phyloP scores from a whole-genome alignment of 1,139 yeast species.

The Scheffersomyces cryptocercus region DNA sequence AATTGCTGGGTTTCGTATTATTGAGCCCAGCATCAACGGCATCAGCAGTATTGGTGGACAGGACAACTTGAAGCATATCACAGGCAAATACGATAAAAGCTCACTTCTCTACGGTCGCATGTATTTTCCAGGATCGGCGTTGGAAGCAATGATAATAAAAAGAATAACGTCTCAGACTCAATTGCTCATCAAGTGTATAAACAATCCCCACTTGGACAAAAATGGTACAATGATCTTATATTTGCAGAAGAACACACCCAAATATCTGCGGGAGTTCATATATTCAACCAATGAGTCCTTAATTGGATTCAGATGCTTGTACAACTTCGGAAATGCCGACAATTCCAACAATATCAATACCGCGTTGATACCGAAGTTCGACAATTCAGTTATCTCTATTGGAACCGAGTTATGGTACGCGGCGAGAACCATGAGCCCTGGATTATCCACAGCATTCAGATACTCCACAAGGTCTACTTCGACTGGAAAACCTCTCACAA shows the following conservation, averaged over 20 bases:
- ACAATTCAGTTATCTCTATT: constrained; percentile 57
- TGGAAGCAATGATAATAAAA: constrained; percentile 86
- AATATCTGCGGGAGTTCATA: constrained; percentile 71
- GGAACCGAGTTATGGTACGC: constrained; percentile 95
- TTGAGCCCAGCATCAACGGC: constrained; percentile 41
- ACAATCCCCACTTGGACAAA: constrained; percentile 60
- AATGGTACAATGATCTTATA: constrained; percentile 67
- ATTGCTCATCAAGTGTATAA: constrained; percentile 70
- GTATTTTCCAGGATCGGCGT: constrained; percentile 82
- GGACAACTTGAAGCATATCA: not conserved
- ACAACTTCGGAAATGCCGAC: constrained; percentile 58
- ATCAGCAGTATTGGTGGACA: constrained; percentile 1
- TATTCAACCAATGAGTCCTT: constrained; percentile 89
- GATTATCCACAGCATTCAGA: constrained; percentile 78
- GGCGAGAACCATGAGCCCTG: constrained; percentile 78
- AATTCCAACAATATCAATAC: constrained; percentile 12
- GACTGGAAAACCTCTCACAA: constrained; percentile 85
- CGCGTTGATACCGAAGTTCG: constrained; percentile 37
- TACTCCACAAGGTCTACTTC: constrained; percentile 86
- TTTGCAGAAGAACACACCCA: constrained; percentile 67
- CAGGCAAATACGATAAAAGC: constrained; percentile 8
- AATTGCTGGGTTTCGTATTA: constrained; percentile 71
- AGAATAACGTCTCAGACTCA: constrained; percentile 63
- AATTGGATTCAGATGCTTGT: constrained; percentile 79
- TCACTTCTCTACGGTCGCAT: constrained; percentile 70